Conservation (phyloP, 352 stramenopile species). For the Globisporangium nodosum region DNA sequence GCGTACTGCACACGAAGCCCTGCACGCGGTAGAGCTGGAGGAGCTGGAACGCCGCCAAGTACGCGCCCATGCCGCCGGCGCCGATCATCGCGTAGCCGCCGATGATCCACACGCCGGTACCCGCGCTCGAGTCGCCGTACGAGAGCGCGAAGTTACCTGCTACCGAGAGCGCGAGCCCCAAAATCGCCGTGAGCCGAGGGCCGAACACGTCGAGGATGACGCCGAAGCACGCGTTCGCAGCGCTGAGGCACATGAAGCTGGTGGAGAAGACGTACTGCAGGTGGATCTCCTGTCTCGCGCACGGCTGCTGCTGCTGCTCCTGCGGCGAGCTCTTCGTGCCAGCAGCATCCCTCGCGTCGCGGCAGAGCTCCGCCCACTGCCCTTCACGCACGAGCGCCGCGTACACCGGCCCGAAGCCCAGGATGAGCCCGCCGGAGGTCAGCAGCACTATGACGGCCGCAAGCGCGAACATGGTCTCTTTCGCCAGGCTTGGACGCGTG, state of each 20-base stretch:
- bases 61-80: constrained; percentile 67
- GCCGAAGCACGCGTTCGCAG: constrained; percentile 73
- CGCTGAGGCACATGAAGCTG: constrained; percentile 72
- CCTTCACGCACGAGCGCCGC: constrained; percentile 55
- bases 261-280: constrained; percentile 81
- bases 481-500: constrained; percentile 28
- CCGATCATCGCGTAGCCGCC: constrained; percentile 62
- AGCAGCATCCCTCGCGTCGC: constrained; percentile 3
- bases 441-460: constrained; percentile 53
- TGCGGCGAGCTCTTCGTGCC: neutral
- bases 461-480: constrained; percentile 59
- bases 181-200: constrained; percentile 43
- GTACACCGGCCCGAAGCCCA: constrained; percentile 77
- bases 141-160: constrained; percentile 58
- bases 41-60: constrained; percentile 76
- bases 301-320: constrained; percentile 15
- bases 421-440: constrained; percentile 62
- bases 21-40: constrained; percentile 72
- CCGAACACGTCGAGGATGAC: constrained; percentile 68
- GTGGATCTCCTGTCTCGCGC: constrained; percentile 56
- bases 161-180: constrained; percentile 41
- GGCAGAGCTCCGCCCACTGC: constrained; percentile 67
- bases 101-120: constrained; percentile 52
- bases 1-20: constrained; percentile 69
- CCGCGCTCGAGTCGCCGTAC: constrained; percentile 44